Conservation (phyloP, 169 alveolate genomes). For the Plasmodium gonderi region DNA sequence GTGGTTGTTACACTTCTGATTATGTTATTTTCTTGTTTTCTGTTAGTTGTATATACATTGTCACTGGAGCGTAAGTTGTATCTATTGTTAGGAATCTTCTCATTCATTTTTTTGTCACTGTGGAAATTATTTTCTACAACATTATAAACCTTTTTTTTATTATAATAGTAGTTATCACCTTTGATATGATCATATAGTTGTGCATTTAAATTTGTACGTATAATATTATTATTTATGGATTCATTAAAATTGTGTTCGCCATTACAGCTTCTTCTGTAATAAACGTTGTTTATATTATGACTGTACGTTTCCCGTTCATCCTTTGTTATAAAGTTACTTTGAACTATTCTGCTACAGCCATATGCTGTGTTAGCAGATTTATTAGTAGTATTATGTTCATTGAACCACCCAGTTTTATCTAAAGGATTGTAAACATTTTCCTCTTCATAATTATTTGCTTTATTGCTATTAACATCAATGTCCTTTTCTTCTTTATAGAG, state of each 20-base stretch:
- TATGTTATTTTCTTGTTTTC: not conserved
- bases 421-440: not conserved
- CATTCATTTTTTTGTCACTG: not conserved
- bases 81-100: not conserved
- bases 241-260: not conserved
- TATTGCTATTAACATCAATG: not conserved
- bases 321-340: not conserved
- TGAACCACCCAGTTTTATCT: not conserved
- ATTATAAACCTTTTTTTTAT: not conserved
- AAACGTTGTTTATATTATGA: not conserved
- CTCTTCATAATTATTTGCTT: not conserved
- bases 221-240: not conserved
- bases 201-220: conserved; percentile 3
- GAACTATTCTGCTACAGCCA: not conserved
- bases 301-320: not conserved
- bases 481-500: not conserved
- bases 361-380: not conserved
- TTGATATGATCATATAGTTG: not conserved
- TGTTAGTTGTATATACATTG: not conserved
- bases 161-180: not conserved
- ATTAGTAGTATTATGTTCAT: not conserved
- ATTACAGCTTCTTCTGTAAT: not conserved
- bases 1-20: not conserved
- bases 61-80: not conserved
- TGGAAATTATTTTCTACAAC: not conserved